phyloP scores from a whole-genome alignment of 164 flowering plant species.

The Aristolochia contorta region DNA sequence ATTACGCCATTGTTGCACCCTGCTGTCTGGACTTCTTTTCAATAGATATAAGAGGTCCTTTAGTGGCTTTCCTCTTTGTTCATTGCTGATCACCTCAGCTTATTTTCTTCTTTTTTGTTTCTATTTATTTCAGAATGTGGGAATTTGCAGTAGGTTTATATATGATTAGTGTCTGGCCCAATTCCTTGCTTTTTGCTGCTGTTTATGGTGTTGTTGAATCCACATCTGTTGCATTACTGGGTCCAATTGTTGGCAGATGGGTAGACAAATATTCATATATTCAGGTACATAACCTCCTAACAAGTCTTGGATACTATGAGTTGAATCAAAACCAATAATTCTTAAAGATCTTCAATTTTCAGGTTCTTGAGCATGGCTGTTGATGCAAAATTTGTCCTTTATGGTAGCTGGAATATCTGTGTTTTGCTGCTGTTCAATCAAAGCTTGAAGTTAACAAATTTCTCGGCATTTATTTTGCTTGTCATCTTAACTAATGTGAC shows the following conservation, averaged over 20 bases:
- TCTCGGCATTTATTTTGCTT: slow-evolving; percentile 35
- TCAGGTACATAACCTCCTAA: slow-evolving; percentile 30
- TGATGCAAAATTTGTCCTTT: slow-evolving; percentile 65
- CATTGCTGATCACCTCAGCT: neutral
- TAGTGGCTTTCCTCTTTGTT: neutral
- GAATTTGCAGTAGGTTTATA: slow-evolving; percentile 88
- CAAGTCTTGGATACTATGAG: neutral
- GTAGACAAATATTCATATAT: slow-evolving; percentile 49
- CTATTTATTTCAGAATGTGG: slow-evolving; percentile 63
- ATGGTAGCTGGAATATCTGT: slow-evolving; percentile 70
- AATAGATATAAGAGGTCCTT: too few species aligned
- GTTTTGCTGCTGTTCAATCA: slow-evolving; percentile 32
- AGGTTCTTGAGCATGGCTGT: slow-evolving; percentile 82
- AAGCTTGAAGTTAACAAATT: slow-evolving; percentile 28
- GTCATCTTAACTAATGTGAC: slow-evolving; percentile 49
- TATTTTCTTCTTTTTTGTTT: too few species aligned
- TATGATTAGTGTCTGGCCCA: slow-evolving; percentile 79
- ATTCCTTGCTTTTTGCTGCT: slow-evolving; percentile 71
- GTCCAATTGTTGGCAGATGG: slow-evolving; percentile 64
- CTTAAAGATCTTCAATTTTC: slow-evolving; percentile 1
- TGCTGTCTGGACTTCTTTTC: too few species aligned
- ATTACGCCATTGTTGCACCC: too few species aligned
- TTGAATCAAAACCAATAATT: neutral
- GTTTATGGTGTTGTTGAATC: slow-evolving; percentile 71
- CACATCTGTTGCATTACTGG: slow-evolving; percentile 66